Evolutionary conservation across 306 rosid species (phyloP).

Genomic region (Vigna trinervia): DNA sequence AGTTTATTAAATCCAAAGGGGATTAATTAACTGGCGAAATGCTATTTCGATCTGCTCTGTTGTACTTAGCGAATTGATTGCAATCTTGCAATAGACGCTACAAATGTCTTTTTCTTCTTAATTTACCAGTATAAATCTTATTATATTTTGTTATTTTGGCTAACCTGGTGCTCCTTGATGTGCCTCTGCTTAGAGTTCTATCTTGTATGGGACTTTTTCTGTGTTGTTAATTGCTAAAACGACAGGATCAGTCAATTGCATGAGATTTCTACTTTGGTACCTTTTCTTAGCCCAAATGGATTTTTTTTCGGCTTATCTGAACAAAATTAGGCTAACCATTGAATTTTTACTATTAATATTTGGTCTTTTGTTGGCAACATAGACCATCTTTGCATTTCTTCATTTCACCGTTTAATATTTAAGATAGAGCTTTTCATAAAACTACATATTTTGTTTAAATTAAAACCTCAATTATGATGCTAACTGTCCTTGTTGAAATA

Average conservation of each 20-base stretch:
- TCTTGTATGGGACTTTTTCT: not conserved
- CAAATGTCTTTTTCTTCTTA: slow-evolving; percentile 32
- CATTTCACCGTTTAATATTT: slow-evolving; percentile 13
- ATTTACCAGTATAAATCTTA: not conserved
- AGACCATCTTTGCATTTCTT: not conserved
- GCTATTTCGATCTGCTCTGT: not conserved
- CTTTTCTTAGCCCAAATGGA: not conserved
- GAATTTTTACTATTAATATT: not conserved
- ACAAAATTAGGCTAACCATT: slow-evolving; percentile 6
- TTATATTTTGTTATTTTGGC: not conserved
- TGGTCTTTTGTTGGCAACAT: not conserved
- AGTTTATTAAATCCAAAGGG: not conserved
- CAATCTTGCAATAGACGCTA: not conserved
- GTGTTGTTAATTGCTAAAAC: not conserved
- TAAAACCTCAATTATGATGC: not conserved
- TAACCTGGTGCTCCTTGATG: not conserved
- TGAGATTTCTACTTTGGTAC: not conserved
- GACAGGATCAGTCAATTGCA: not conserved
- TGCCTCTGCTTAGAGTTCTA: slow-evolving; percentile 20
- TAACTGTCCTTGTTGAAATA: slow-evolving; percentile 24
- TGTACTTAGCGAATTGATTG: slow-evolving; percentile 6
- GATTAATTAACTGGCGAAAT: not conserved
- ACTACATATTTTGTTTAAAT: not conserved
- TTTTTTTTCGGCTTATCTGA: not conserved
- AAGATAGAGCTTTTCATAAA: slow-evolving; percentile 4